Conservation (phyloP, 306 rosid species). For the Trifolium fragiferum region DNA sequence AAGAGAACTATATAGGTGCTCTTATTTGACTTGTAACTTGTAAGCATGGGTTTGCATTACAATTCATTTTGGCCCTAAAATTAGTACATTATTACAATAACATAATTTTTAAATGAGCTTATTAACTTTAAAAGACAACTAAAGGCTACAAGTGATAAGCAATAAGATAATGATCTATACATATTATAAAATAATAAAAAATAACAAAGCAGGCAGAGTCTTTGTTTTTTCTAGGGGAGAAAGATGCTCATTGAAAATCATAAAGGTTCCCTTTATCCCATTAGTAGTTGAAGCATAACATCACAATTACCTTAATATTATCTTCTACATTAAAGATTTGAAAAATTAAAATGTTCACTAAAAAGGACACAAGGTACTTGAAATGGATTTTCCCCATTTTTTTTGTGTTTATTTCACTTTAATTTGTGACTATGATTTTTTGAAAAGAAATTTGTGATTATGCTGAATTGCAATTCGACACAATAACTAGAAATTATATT, state of each 20-base stretch:
- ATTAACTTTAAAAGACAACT: slow-evolving; percentile 33
- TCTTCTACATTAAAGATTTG: not conserved
- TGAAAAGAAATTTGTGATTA: not conserved
- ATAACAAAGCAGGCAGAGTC: slow-evolving; percentile 5
- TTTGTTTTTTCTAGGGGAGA: slow-evolving; percentile 29
- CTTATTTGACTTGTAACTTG: not conserved
- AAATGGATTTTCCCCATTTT: not conserved
- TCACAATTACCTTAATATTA: slow-evolving; percentile 24
- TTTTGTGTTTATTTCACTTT: not conserved
- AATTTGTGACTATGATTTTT: not conserved
- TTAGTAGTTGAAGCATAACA: slow-evolving; percentile 50
- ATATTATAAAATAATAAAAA: not conserved
- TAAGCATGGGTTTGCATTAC: not conserved
- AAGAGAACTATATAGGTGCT: slow-evolving; percentile 1
- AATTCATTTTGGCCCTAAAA: slow-evolving; percentile 14
- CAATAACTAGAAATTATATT: not conserved
- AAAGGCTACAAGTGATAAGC: slow-evolving; percentile 34
- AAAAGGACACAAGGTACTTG: not conserved
- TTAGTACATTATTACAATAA: slow-evolving; percentile 3
- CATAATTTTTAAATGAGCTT: not conserved
- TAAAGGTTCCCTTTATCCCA: slow-evolving; percentile 19
- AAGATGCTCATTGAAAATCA: slow-evolving; percentile 42
- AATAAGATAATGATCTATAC: slow-evolving; percentile 32
- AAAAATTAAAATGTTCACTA: slow-evolving; percentile 12
- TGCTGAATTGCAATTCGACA: not conserved